Evolutionary conservation across 768 basidiomycete species (phyloP).

Genomic region (Leccinum variicolor): DNA sequence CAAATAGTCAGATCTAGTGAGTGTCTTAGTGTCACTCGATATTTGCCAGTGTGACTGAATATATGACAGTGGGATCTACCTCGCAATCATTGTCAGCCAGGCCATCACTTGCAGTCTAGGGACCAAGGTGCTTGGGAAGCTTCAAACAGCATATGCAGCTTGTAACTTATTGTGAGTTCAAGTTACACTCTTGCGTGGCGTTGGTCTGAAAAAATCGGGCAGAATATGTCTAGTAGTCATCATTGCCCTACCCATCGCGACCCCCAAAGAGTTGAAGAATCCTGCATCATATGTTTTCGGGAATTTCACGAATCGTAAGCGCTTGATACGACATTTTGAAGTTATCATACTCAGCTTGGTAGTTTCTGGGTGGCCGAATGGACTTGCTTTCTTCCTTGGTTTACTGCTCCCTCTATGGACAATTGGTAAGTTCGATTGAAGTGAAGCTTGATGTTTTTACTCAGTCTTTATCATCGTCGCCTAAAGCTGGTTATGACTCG

Average conservation of each 20-base stretch:
- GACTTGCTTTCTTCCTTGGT: slow-evolving; percentile 44
- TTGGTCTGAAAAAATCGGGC: background rate
- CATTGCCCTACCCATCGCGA: slow-evolving; percentile 60
- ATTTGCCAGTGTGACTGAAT: slow-evolving; percentile 37
- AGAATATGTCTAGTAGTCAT: slow-evolving; percentile 29
- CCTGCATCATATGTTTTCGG: slow-evolving; percentile 57
- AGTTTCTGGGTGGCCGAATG: slow-evolving; percentile 43
- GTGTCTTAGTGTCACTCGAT: slow-evolving; percentile 28
- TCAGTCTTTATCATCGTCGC: background rate
- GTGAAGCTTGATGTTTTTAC: slow-evolving; percentile 37
- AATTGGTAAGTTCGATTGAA: slow-evolving; percentile 28
- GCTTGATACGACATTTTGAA: background rate
- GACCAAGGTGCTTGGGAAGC: slow-evolving; percentile 57
- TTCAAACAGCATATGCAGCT: slow-evolving; percentile 52
- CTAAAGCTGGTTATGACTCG: slow-evolving; percentile 34
- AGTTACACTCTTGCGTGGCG: background rate
- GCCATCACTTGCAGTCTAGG: slow-evolving; percentile 62
- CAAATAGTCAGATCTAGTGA: slow-evolving; percentile 43
- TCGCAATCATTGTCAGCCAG: slow-evolving; percentile 56
- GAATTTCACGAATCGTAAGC: slow-evolving; percentile 53
- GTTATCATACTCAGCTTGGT: background rate
- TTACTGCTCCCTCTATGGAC: slow-evolving; percentile 48
- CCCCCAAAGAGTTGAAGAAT: slow-evolving; percentile 58
- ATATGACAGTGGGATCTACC: slow-evolving; percentile 53
- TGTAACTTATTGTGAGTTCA: slow-evolving; percentile 37